Conservation (phyloP, 495 filamentous ascomycete genomes). For the Penicillium daleae region DNA sequence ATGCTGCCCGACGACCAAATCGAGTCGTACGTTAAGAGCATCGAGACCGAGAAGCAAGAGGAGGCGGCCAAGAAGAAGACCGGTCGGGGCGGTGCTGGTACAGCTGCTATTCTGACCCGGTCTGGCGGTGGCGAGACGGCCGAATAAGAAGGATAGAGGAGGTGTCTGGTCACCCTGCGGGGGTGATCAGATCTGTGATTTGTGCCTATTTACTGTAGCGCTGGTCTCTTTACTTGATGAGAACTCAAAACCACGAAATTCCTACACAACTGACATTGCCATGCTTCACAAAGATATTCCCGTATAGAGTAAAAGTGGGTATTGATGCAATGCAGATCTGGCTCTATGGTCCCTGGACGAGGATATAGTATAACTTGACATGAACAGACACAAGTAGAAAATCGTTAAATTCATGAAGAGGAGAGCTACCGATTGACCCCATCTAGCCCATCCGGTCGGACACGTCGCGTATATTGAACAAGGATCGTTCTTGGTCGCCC, state of each 20-base stretch:
- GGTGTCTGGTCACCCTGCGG: conserved; percentile 9
- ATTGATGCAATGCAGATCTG: conserved; percentile 22
- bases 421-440: background rate
- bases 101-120: conserved; percentile 76
- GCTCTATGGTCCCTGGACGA: conserved; percentile 11
- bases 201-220: conserved; percentile 37
- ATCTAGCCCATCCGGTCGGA: conserved; percentile 74
- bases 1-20: conserved; percentile 96
- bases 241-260: conserved; percentile 34
- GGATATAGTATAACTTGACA: background rate
- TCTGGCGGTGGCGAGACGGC: conserved; percentile 54
- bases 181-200: conserved; percentile 18
- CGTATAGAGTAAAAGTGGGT: conserved; percentile 27
- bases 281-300: background rate
- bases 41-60: conserved; percentile 98
- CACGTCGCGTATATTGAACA: conserved; percentile 73
- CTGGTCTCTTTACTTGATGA: conserved; percentile 32
- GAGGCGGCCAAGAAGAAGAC: conserved; percentile 97
- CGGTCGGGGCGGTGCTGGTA: conserved; percentile 75
- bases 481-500: conserved; percentile 59
- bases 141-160: conserved; percentile 18
- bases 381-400: conserved; percentile 13
- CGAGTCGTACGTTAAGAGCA: conserved; percentile 94
- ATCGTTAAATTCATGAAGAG: conserved; percentile 42
- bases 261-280: conserved; percentile 14